Evolutionary conservation across 2,329 filamentous ascomycete genomes (phyloP), one percentile per base, ranked within the genome.

Genomic region (Exophiala dermatitidis): DNA sequence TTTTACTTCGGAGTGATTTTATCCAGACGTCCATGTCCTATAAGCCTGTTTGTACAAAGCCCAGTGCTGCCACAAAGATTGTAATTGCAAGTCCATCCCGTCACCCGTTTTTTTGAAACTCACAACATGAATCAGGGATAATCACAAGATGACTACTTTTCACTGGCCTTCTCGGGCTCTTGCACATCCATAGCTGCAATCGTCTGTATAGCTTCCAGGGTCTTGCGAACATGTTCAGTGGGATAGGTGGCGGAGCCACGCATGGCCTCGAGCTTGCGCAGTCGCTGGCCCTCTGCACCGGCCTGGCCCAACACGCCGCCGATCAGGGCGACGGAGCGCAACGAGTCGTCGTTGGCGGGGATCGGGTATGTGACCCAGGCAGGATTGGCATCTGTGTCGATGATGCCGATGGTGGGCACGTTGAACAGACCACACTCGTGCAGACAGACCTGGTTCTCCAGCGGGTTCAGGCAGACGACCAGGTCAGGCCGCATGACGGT

Each of bases 301-400:
- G 93, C 93, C 48, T 86, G 81, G 38, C 90, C 91, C 36, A 98
- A 77, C 1, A 93, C 84, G 49, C 90, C 90, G 3, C 84, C 86
- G 62, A 98, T 88, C 56, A 96, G 78, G 62, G 85, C 82, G 46
- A 90, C 80, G 60, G 85, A 84, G 56, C 93, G 85, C 62, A 95
- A 71, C 80, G 90, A 95, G 77, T 98, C 93, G 67, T 98, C 93
- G 69, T 98, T 98, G 47, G 89, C 89, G 1, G 93, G 93, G 62
- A 98, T 96, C 9, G 88, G 87, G 68, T 98, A 98, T 3, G 93
- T 97, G 47, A 97, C 90, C 82, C 88, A 91, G 0, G 88, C 88
- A 0, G 93, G 88, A 70, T 97, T 87, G 2, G 84, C 85, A 69
- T 98, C 87, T 1, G 93, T 97, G 70, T 98, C 93, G 62, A 97